A percentile compares a stretch with the other conserved stretches of the same genome.
phyloP scores from a whole-genome alignment of 176 grass and related monocot genomes.

The Pharus latifolius region DNA sequence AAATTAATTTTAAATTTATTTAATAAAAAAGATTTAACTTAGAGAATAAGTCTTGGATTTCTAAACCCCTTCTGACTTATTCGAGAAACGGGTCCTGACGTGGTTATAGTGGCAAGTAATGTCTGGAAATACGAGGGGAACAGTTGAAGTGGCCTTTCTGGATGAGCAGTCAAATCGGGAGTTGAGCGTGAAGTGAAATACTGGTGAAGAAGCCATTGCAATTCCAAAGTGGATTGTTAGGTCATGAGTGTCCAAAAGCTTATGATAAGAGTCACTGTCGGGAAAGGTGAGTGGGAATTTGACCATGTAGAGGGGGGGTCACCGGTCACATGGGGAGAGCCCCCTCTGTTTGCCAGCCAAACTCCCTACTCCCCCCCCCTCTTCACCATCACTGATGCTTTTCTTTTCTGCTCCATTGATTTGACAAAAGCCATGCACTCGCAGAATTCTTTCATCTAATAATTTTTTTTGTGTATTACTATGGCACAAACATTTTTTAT shows the following conservation, averaged over 20 bases:
- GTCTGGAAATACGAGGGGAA: too few species aligned
- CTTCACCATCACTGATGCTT: neutral
- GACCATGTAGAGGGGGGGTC: neutral
- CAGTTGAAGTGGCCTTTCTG: conserved; percentile 14
- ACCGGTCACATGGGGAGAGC: neutral
- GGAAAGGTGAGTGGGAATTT: conserved; percentile 9
- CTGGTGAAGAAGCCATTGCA: neutral
- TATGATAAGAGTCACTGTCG: conserved; percentile 12
- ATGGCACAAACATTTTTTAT: too few species aligned
- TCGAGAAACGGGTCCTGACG: too few species aligned
- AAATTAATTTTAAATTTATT: too few species aligned
- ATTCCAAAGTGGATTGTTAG: neutral
- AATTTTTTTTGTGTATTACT: too few species aligned
- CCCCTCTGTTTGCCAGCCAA: too few species aligned
- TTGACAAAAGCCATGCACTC: neutral
- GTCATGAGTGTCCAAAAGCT: conserved; percentile 5
- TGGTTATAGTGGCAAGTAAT: too few species aligned
- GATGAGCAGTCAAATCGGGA: neutral
- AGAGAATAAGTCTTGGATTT: too few species aligned
- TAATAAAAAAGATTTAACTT: too few species aligned
- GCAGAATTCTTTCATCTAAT: neutral
- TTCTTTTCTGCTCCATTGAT: neutral
- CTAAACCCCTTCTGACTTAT: too few species aligned
- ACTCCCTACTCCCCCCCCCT: neutral
- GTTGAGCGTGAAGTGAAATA: neutral